These are phyloP conservation scores for Lotus japonicus DNA, from an alignment of 306 rosid species.

Conservation along the genomic window DNA sequence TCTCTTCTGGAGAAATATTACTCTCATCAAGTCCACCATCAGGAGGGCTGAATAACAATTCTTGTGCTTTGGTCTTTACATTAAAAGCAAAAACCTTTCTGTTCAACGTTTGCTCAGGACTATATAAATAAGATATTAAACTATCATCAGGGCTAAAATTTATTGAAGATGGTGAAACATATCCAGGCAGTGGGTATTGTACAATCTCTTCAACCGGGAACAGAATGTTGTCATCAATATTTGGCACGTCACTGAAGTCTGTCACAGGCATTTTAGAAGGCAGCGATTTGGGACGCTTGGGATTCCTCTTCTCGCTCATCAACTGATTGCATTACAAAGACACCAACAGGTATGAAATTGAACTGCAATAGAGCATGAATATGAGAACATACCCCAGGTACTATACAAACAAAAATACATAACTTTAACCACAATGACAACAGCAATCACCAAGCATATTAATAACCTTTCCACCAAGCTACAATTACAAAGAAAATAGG, in stretches of 20 bases:
- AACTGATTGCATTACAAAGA: conserved; percentile 71
- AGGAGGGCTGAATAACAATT: conserved; percentile 73
- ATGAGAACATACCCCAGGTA: conserved; percentile 6
- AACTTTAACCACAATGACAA: neutral
- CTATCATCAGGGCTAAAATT: conserved; percentile 80
- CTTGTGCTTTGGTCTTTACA: conserved; percentile 50
- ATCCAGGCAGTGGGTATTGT: conserved; percentile 90
- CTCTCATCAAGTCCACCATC: conserved; percentile 92
- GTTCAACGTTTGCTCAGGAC: conserved; percentile 71
- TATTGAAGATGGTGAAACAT: conserved; percentile 62
- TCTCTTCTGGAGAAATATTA: conserved; percentile 81
- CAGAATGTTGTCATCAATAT: conserved; percentile 44
- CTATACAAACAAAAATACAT: neutral
- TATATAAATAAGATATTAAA: conserved; percentile 57
- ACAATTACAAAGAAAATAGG: conserved; percentile 9
- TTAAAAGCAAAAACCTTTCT: conserved; percentile 64
- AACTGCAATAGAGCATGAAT: conserved; percentile 26
- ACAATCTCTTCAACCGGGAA: conserved; percentile 88
- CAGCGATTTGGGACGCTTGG: conserved; percentile 56
- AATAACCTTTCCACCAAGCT: neutral
- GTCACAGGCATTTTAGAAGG: conserved; percentile 66
- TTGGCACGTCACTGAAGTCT: conserved; percentile 41
- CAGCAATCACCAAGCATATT: neutral
- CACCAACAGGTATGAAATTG: conserved; percentile 18
- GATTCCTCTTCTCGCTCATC: conserved; percentile 53